A percentile compares a stretch with the other conserved stretches of the same genome.
Conservation (phyloP, 2,329 filamentous ascomycete species). For the Teratosphaeria zuluensis region DNA sequence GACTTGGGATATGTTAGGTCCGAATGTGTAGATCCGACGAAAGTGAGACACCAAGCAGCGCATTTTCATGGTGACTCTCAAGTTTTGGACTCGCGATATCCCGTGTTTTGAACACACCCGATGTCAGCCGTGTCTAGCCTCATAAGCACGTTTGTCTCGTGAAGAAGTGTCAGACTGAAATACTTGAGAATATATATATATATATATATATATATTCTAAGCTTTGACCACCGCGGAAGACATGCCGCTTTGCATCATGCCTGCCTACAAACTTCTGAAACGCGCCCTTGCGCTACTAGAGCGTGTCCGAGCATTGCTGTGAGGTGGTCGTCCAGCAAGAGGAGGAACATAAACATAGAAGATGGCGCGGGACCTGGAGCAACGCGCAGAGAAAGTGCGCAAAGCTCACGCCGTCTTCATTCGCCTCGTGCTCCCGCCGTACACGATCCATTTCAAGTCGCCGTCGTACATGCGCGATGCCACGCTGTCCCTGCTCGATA, state of each 20-base stretch:
- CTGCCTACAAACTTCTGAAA: not conserved
- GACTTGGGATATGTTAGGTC: too few relatives aligned
- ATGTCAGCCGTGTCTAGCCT: too few relatives aligned
- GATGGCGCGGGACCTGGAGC: not conserved
- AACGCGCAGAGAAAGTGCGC: not conserved
- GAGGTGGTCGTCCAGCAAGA: not conserved
- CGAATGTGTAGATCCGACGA: too few relatives aligned
- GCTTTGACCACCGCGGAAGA: not conserved
- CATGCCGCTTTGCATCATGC: not conserved
- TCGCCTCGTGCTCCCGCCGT: conserved; percentile 38
- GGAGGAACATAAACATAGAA: not conserved
- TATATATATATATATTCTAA: not conserved
- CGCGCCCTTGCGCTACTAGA: not conserved
- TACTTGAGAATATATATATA: too few relatives aligned
- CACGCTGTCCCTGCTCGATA: conserved; percentile 48
- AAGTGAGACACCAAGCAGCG: too few relatives aligned
- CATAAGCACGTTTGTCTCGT: too few relatives aligned
- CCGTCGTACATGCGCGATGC: conserved; percentile 51
- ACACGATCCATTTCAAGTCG: conserved; percentile 50
- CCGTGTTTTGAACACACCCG: too few relatives aligned
- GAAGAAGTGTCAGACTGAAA: too few relatives aligned
- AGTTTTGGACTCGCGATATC: too few relatives aligned
- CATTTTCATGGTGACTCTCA: too few relatives aligned
- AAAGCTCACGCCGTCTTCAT: conserved; percentile 34
- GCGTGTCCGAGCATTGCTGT: not conserved